Evolutionary conservation across 1,284 basidiomycete species (phyloP).

Genomic region (Leucoagaricus sp.): DNA sequence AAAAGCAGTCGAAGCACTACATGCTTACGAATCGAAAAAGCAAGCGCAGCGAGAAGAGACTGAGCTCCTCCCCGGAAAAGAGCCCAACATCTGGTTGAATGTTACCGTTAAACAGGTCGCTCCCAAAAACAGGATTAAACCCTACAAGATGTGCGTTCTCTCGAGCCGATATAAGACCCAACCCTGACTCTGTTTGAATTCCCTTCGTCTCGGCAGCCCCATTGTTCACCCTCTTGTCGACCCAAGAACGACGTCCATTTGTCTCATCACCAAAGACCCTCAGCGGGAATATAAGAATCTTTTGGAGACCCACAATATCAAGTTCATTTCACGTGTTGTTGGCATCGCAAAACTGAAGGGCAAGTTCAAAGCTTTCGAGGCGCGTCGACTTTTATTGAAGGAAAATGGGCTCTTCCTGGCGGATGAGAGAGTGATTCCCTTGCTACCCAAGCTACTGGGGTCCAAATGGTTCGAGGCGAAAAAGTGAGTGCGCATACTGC

Average conservation of each 20-base stretch:
- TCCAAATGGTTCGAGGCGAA: conserved; percentile 93
- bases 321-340: conserved; percentile 91
- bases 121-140: conserved; percentile 78
- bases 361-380: conserved; percentile 93
- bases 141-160: conserved; percentile 74
- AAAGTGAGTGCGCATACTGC: conserved; percentile 56
- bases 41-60: conserved; percentile 67
- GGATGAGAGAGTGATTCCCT: conserved; percentile 87
- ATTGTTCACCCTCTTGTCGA: conserved; percentile 83
- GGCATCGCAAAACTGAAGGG: conserved; percentile 88
- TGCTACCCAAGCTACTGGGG: conserved; percentile 87
- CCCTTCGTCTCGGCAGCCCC: conserved; percentile 49
- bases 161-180: conserved; percentile 3
- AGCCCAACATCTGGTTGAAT: conserved; percentile 85
- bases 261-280: conserved; percentile 94
- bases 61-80: conserved; percentile 78
- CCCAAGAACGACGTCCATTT: conserved; percentile 78
- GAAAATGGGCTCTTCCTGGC: conserved; percentile 94
- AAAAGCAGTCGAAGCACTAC: conserved; percentile 76
- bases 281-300: conserved; percentile 96
- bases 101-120: conserved; percentile 83
- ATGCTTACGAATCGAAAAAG: conserved; percentile 66
- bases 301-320: conserved; percentile 75
- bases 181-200: background rate
- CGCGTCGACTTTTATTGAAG: conserved; percentile 80